Evolutionary conservation across 2,329 filamentous ascomycete genomes (phyloP), one percentile per base, ranked within the genome.

Genomic region (Aspergillus udagawae): DNA sequence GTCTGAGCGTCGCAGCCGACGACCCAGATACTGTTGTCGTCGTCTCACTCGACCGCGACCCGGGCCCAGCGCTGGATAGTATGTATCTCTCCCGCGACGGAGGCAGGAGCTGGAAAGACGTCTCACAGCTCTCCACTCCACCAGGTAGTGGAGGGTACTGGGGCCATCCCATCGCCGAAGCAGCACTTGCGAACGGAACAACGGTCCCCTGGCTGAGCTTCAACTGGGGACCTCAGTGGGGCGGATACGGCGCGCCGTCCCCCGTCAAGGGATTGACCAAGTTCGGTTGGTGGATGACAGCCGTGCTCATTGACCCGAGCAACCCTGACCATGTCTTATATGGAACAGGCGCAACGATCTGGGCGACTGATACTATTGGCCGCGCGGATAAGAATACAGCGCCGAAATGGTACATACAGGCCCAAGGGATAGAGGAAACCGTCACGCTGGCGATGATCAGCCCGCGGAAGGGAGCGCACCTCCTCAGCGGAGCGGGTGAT

Each of bases 241-340:
- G 56, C 14, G 59, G 59, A 6, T 61, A 61, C 28, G 59, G 59
- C 29, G 59, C 59, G 4, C 59, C 59, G 0, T 61, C 59, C 5
- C 59, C 59, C 23, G 49, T 61, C 38, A 44, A 27, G 7, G 59
- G 59, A 20, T 21, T 61, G 57, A 57, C 59, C n/a, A 61, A 61
- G 51, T 52, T 61, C 32, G 59, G 59, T 38, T 61, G 59, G 59
- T 61, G 59, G 59, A 61, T 61, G 54, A 59, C 59, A 12, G 59
- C 59, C 0, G 56, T 61, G 20, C 51, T 61, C 8, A 56, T 61
- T 12, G 59, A 61, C 28, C 59, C 59, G 4, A 54, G 41, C 21
- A 29, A 61, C 38, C 42, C 56, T 17, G 53, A 57, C 28, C 59
- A 61, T 44, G 35, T 61, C 25, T 44, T 61, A 14, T 59, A 61